Evolutionary conservation across 305 asterid species (phyloP), one percentile per base, ranked within the genome.

Genomic region (Fraxinus xanthoxyloides): DNA sequence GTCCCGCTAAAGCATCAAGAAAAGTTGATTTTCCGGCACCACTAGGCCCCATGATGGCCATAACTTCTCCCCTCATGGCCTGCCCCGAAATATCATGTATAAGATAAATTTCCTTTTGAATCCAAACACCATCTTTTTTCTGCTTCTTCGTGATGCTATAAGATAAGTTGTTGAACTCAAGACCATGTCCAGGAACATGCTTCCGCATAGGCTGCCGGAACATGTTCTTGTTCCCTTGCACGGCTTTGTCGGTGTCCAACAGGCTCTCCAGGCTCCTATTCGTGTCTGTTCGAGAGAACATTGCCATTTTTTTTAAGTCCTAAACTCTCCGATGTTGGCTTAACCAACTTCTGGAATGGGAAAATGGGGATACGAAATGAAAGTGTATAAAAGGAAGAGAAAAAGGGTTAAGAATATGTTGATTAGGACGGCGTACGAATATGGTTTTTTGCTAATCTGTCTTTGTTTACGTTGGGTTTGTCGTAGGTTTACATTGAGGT

Each of bases 1-100:
- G 86, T 17, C 97, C 98, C 2, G 98, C 98, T 81, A 94, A 79
- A 32, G 98, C 98, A 82, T 94, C 98, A 77, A 94, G 95, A 85
- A 92, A 90, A 2, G 97, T 94, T 0, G 98, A 94, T 72, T 94
- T 94, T 2, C 98, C 98, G 0, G 98, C 97, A 2, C 98, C 98
- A 81, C 98, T 94, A 5, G 97, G 98, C 26, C 98, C 98, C 90
- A 94, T 89, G 78, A 94, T 94, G 75, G 97, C 98, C 95, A 93
- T 85, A 76, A 94, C 82, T 78, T 93, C 95, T 13, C 97, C 98
- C 70, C 91, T 85, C 86, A 91, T 80, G 0, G 97, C 97, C 85
- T 93, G 97, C 7, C 97, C 97, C 0, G 98, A 93, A 77, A 94
- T 92, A 78, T 93, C 95, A 76, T 94, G 88, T 12, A 94, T 92